phyloP scores from a whole-genome alignment of 1,284 basidiomycete genomes.

The Rhodotorula sp. region DNA sequence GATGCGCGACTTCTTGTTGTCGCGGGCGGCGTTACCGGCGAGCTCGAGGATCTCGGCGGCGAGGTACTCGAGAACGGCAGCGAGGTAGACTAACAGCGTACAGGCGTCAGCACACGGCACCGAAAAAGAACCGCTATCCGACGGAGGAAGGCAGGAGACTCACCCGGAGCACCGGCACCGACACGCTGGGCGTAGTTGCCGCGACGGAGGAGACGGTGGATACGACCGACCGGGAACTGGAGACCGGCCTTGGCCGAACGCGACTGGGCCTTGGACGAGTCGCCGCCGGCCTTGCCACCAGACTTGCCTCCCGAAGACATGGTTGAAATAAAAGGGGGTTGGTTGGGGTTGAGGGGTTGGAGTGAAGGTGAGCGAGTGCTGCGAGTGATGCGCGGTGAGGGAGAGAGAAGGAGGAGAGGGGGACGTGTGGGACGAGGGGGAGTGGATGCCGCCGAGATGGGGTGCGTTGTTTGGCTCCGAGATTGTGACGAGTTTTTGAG shows the following conservation, averaged over 20 bases:
- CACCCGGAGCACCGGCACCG: conserved; percentile 71
- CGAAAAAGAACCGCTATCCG: no score
- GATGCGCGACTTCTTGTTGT: conserved; percentile 83
- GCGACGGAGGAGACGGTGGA: conserved; percentile 67
- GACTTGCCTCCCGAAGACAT: conserved; percentile 61
- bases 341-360: conserved; percentile 28
- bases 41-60: conserved; percentile 84
- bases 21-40: conserved; percentile 71
- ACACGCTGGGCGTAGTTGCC: conserved; percentile 60
- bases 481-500: not conserved
- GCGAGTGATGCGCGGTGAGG: conserved; percentile 57
- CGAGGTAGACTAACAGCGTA: conserved; percentile 66
- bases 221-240: conserved; percentile 81
- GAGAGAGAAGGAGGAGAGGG: conserved; percentile 48
- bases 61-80: conserved; percentile 79
- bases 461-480: conserved; percentile 58
- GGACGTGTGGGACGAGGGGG: conserved; percentile 56
- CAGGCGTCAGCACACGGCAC: not conserved
- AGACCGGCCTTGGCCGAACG: conserved; percentile 75
- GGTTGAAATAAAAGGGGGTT: conserved; percentile 60
- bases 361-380: conserved; percentile 39
- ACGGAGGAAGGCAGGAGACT: no score
- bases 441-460: no score
- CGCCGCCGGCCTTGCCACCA: conserved; percentile 59
- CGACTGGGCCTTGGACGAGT: conserved; percentile 58